phyloP scores from a whole-genome alignment of 768 basidiomycete species.

The Boletus subcaerulescens region DNA sequence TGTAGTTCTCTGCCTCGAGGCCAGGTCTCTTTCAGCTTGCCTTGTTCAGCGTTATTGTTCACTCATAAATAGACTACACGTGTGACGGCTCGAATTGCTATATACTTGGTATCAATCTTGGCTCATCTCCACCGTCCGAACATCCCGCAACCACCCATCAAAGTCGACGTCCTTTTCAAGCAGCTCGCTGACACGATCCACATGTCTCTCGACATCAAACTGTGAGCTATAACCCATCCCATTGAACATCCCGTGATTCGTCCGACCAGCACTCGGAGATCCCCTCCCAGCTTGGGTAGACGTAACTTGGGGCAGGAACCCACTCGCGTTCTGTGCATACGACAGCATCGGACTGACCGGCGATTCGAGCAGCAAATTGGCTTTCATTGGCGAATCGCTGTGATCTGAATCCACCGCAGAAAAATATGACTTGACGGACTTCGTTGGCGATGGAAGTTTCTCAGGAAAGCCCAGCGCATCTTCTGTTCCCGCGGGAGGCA shows the following conservation, averaged over 20 bases:
- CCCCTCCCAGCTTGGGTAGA: slow-evolving; percentile 35
- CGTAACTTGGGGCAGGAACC: slow-evolving; percentile 36
- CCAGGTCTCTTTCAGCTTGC: slow-evolving; percentile 27
- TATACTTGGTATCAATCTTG: slow-evolving; percentile 9
- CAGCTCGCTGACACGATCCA: slow-evolving; percentile 51
- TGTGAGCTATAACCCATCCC: slow-evolving; percentile 55
- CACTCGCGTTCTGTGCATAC: slow-evolving; percentile 34
- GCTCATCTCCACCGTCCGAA: slow-evolving; percentile 31
- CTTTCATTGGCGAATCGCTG: slow-evolving; percentile 22
- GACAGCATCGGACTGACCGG: slow-evolving; percentile 33
- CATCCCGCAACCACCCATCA: slow-evolving; percentile 48
- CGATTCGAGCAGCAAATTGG: slow-evolving; percentile 31
- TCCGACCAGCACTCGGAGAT: slow-evolving; percentile 10
- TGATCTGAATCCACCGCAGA: slow-evolving; percentile 38
- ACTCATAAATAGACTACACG: slow-evolving; percentile 22
- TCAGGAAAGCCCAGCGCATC: not conserved
- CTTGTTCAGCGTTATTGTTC: slow-evolving; percentile 18
- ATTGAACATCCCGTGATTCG: slow-evolving; percentile 25
- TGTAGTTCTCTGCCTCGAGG: slow-evolving; percentile 30
- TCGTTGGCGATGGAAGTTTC: slow-evolving; percentile 29
- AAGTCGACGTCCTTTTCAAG: slow-evolving; percentile 60
- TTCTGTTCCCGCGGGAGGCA: not conserved
- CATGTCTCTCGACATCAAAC: slow-evolving; percentile 53
- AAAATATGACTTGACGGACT: slow-evolving; percentile 35
- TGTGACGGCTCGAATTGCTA: slow-evolving; percentile 2